Evolutionary conservation across 129 eudicot species (phyloP).

Genomic region (Saposhnikovia divaricata): DNA sequence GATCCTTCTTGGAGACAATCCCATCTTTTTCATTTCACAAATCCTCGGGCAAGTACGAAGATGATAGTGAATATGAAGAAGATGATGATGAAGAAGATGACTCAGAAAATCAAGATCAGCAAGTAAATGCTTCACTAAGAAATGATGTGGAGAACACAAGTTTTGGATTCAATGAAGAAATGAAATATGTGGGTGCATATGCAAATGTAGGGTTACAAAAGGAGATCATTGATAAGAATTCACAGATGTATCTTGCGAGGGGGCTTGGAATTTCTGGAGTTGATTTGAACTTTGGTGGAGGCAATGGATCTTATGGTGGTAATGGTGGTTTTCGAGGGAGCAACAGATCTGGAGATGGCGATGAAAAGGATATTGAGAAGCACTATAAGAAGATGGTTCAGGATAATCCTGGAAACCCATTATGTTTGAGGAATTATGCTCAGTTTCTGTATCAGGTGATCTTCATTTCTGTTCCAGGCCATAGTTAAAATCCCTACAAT

Average conservation of each 20-base stretch:
- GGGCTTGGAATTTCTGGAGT: conserved; percentile 48
- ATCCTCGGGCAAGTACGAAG: conserved; percentile 26
- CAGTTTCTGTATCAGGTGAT: conserved; percentile 61
- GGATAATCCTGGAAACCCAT: conserved; percentile 60
- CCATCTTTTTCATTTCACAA: conserved; percentile 55
- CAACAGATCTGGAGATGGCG: conserved; percentile 32
- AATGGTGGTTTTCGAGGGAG: conserved; percentile 33
- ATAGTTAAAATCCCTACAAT: not conserved
- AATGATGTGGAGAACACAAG: conserved; percentile 13
- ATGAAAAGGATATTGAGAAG: conserved; percentile 36
- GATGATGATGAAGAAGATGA: conserved; percentile 13
- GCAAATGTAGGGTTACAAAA: conserved; percentile 20
- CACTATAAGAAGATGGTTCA: conserved; percentile 71
- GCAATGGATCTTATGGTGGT: conserved; percentile 30
- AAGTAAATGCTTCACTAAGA: not conserved
- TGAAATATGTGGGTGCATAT: conserved; percentile 7
- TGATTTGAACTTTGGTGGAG: conserved; percentile 23
- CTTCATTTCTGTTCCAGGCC: not conserved
- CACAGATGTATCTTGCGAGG: conserved; percentile 62
- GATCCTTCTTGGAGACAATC: conserved; percentile 50
- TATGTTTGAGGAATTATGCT: conserved; percentile 71
- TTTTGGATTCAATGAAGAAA: conserved; percentile 22
- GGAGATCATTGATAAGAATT: conserved; percentile 11
- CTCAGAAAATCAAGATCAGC: not conserved
- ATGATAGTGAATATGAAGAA: conserved; percentile 35